phyloP scores from a whole-genome alignment of 441 rosid genomes.

The Gossypium trilobum region DNA sequence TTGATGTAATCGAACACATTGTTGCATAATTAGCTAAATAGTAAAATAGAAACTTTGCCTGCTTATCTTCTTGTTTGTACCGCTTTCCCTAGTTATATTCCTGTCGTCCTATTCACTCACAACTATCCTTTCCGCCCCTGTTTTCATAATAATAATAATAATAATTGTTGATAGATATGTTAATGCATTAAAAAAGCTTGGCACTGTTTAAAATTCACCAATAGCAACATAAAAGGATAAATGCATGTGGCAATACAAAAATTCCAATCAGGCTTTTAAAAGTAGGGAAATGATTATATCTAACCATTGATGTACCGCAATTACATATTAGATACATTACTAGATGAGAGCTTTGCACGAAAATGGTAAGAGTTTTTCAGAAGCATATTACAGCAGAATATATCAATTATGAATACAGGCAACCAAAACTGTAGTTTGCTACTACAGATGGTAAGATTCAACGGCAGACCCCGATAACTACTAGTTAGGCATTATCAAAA shows the following conservation, averaged over 20 bases:
- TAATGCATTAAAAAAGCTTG: not conserved
- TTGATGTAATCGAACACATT: not conserved
- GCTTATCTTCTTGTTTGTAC: too few species aligned
- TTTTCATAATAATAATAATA: too few species aligned
- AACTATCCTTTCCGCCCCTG: too few species aligned
- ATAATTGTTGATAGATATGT: too few species aligned
- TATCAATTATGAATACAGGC: not conserved
- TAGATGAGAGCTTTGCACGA: not conserved
- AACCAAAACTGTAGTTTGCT: not conserved
- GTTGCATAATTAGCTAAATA: not conserved
- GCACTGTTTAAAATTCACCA: not conserved
- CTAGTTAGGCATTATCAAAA: not conserved
- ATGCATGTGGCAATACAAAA: not conserved
- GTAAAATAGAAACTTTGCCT: too few species aligned
- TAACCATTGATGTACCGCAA: not conserved
- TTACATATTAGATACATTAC: not conserved
- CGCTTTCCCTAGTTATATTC: too few species aligned
- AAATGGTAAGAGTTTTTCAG: not conserved
- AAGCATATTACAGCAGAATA: not conserved
- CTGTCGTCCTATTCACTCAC: too few species aligned
- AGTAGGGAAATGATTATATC: not conserved
- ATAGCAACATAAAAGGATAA: not conserved
- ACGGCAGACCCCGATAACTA: not conserved
- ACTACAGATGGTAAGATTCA: not conserved
- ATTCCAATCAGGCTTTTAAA: not conserved